phyloP scores from a whole-genome alignment of 257 asterid species.

The Anisodus tanguticus region DNA sequence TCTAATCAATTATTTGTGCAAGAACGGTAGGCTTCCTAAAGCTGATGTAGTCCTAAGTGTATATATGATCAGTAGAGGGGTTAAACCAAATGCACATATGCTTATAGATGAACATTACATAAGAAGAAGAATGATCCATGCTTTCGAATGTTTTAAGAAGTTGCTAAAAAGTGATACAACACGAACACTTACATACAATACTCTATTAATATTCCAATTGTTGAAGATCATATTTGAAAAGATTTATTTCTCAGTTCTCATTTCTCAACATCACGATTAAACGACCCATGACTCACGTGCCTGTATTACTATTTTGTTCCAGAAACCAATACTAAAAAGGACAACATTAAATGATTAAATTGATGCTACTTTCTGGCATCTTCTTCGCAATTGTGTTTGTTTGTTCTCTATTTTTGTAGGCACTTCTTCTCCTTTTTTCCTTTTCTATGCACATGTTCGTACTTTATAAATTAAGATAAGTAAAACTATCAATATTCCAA shows the following conservation, averaged over 20 bases:
- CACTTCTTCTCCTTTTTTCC: background rate
- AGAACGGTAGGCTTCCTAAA: no score
- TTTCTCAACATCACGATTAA: background rate
- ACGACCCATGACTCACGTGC: background rate
- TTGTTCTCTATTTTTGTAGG: background rate
- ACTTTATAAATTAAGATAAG: background rate
- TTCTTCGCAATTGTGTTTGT: background rate
- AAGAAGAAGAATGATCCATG: slow-evolving; percentile 53
- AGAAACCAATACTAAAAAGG: background rate
- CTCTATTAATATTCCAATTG: slow-evolving; percentile 41
- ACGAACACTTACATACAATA: slow-evolving; percentile 68
- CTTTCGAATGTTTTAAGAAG: slow-evolving; percentile 49
- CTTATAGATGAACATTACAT: slow-evolving; percentile 53
- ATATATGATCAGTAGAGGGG: background rate
- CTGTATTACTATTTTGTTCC: background rate
- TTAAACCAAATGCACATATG: slow-evolving; percentile 63
- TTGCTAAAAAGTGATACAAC: slow-evolving; percentile 47
- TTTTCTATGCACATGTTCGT: background rate
- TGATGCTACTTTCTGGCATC: background rate
- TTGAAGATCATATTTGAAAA: background rate
- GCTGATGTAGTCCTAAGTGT: no score
- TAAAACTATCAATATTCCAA: background rate
- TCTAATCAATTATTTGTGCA: slow-evolving; percentile 57
- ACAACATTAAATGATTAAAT: background rate
- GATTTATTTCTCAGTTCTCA: background rate